phyloP scores from a whole-genome alignment of 179 eudicot genomes.

The Vitellaria paradoxa region DNA sequence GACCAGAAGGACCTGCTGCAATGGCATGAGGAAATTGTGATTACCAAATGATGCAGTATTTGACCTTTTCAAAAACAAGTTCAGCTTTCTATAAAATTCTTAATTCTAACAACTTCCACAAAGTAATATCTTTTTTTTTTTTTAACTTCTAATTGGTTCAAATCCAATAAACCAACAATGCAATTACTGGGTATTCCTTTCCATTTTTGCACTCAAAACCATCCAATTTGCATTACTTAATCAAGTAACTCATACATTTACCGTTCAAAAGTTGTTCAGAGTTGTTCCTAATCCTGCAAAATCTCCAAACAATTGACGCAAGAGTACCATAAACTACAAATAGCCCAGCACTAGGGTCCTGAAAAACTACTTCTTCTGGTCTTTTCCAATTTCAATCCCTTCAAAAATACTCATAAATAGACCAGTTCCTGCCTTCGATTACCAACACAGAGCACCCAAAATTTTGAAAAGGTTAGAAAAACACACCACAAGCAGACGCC shows the following conservation, averaged over 20 bases:
- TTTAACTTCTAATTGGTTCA: background rate
- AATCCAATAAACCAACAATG: too few relatives aligned
- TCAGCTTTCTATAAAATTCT: too few relatives aligned
- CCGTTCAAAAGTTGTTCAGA: too few relatives aligned
- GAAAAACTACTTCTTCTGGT: background rate
- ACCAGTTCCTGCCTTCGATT: background rate
- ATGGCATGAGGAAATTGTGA: slow-evolving; percentile 39
- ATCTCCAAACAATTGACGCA: background rate
- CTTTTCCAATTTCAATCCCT: background rate
- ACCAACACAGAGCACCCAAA: background rate
- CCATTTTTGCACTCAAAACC: too few relatives aligned
- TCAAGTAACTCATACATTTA: too few relatives aligned
- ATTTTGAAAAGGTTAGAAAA: too few relatives aligned
- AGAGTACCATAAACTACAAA: background rate
- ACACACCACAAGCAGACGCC: too few relatives aligned
- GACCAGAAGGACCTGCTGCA: too few relatives aligned
- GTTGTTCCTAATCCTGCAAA: background rate
- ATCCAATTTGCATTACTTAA: too few relatives aligned
- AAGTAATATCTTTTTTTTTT: background rate
- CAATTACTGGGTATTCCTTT: too few relatives aligned
- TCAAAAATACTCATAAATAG: background rate
- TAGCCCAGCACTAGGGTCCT: background rate
- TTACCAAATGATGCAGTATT: background rate
- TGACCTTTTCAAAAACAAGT: background rate
- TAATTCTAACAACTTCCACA: background rate